Evolutionary conservation across 2,329 filamentous ascomycete species (phyloP).

Genomic region (Fusarium sp.): DNA sequence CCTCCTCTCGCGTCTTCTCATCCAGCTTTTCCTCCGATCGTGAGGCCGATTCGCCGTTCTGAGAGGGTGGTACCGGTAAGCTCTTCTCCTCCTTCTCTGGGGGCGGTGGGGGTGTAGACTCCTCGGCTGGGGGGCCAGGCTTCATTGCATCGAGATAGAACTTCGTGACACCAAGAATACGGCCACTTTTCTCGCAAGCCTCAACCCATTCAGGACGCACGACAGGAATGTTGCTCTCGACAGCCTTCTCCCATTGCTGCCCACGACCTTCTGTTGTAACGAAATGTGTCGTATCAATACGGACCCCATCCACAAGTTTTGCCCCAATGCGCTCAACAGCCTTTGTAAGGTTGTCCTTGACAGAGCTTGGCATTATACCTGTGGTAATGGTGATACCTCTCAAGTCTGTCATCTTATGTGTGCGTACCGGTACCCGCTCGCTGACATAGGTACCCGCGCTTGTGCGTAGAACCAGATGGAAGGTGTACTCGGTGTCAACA

Average conservation of each 20-base stretch:
- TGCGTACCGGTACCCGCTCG: slow-evolving; percentile 86
- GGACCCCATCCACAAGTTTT: slow-evolving; percentile 87
- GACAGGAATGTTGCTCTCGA: slow-evolving; percentile 97
- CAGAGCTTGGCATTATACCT: slow-evolving; percentile 80
- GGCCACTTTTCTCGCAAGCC: slow-evolving; percentile 92
- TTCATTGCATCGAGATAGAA: slow-evolving; percentile 90
- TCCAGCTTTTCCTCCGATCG: slow-evolving; percentile 47
- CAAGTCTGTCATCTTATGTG: slow-evolving; percentile 98
- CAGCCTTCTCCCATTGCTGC: slow-evolving; percentile 92
- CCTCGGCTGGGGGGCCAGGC: slow-evolving; percentile 56
- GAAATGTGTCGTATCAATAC: slow-evolving; percentile 98
- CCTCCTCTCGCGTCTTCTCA: slow-evolving; percentile 43
- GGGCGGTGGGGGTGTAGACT: slow-evolving; percentile 46
- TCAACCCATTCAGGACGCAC: slow-evolving; percentile 97
- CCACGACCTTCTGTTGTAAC: slow-evolving; percentile 95
- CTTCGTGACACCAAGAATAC: slow-evolving; percentile 92
- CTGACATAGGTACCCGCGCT: slow-evolving; percentile 88
- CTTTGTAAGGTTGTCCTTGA: slow-evolving; percentile 77
- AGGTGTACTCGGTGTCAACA: slow-evolving; percentile 96
- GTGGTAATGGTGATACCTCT: slow-evolving; percentile 95
- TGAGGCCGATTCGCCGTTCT: slow-evolving; percentile 39
- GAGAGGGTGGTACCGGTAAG: slow-evolving; percentile 45
- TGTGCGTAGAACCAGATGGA: slow-evolving; percentile 91
- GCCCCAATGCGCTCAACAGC: slow-evolving; percentile 91
- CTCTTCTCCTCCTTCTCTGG: slow-evolving; percentile 51